These are phyloP conservation scores for Lachnellula subtilissima DNA, from an alignment of 2,329 filamentous ascomycete species.

Conservation along the genomic window DNA sequence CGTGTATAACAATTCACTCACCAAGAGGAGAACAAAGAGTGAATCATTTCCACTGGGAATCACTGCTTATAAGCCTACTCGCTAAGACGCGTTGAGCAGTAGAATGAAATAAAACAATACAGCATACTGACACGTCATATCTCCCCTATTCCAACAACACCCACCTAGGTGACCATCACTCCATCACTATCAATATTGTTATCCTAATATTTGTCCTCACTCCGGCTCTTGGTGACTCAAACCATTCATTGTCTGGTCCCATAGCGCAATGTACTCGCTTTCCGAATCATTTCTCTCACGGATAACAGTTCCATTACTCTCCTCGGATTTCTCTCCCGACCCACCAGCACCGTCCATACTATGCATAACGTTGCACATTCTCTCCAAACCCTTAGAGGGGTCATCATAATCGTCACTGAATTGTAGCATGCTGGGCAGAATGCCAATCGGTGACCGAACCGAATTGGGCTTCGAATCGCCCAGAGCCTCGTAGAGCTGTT, in stretches of 20 bases:
- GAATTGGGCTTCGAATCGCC: slow-evolving; percentile 2
- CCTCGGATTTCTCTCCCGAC: slow-evolving; percentile 10
- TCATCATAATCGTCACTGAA: slow-evolving; percentile 5
- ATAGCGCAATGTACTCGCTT: slow-evolving; percentile 12
- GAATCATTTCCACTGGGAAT: too few relatives aligned
- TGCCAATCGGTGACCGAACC: background rate
- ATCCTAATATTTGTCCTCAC: too few relatives aligned
- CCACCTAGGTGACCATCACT: too few relatives aligned
- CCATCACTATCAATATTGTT: too few relatives aligned
- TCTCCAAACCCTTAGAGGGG: background rate
- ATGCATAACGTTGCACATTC: slow-evolving; percentile 10
- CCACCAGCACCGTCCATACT: slow-evolving; percentile 16
- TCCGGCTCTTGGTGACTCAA: background rate
- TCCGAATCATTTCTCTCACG: slow-evolving; percentile 6
- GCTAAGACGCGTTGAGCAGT: too few relatives aligned
- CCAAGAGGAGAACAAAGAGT: too few relatives aligned
- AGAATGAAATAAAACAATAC: too few relatives aligned
- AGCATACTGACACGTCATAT: too few relatives aligned
- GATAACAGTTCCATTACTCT: slow-evolving; percentile 23
- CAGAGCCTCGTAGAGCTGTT: slow-evolving; percentile 28
- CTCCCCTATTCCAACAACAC: too few relatives aligned
- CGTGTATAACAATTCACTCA: too few relatives aligned
- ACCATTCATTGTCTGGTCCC: slow-evolving; percentile 1
- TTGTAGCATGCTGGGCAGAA: background rate
- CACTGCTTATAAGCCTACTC: too few relatives aligned